These are phyloP conservation scores for Aspergillus haitiensis DNA, from an alignment of 495 filamentous ascomycete genomes.

Conservation along the genomic window DNA sequence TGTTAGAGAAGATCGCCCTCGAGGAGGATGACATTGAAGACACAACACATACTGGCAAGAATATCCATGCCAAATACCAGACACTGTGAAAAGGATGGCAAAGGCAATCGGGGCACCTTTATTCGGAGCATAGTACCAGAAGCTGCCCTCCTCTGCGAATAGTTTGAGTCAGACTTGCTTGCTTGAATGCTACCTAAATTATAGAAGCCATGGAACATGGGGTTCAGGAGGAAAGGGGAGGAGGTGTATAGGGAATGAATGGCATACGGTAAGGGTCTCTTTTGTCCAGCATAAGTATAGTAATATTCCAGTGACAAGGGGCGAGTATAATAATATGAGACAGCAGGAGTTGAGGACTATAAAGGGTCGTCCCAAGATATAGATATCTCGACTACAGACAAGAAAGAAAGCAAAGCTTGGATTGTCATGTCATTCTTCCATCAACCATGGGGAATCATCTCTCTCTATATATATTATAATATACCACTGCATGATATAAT, in stretches of 20 bases:
- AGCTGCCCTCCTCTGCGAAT: conserved; percentile 52
- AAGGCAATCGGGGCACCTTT: conserved; percentile 70
- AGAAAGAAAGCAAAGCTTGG: too few relatives aligned
- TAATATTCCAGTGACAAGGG: not conserved
- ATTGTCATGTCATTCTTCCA: too few relatives aligned
- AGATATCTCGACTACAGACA: too few relatives aligned
- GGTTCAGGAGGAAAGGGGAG: not conserved
- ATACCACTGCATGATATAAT: too few relatives aligned
- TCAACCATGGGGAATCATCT: too few relatives aligned
- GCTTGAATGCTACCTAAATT: too few relatives aligned
- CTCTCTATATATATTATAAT: conserved; percentile 7
- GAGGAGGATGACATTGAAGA: too few relatives aligned
- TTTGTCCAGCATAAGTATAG: conserved; percentile 17
- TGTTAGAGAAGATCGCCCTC: too few relatives aligned
- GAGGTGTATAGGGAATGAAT: not conserved
- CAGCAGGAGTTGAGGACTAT: too few relatives aligned
- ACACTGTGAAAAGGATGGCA: conserved; percentile 61
- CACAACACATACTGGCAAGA: conserved; percentile 55
- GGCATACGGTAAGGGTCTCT: conserved; percentile 24
- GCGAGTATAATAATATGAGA: too few relatives aligned
- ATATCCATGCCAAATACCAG: conserved; percentile 58
- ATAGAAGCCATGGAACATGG: not conserved
- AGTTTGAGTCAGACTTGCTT: too few relatives aligned
- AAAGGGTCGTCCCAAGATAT: too few relatives aligned
- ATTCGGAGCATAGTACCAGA: conserved; percentile 74